Evolutionary conservation across 2,329 filamentous ascomycete genomes (phyloP).

Genomic region (Bipolaris sorokiniana): DNA sequence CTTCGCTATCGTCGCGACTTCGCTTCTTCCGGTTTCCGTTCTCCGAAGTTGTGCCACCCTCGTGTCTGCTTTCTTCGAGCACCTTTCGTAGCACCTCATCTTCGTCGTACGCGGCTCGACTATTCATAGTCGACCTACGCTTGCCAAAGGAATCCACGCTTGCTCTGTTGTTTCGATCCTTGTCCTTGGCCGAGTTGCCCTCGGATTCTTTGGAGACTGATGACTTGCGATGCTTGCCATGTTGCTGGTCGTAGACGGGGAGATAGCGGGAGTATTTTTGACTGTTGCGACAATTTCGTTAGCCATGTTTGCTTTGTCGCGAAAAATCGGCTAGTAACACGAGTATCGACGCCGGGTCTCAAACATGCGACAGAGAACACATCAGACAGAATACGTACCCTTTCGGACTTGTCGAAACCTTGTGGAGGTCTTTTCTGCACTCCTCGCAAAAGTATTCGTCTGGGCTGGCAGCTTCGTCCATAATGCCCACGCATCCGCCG

Average conservation of each 20-base stretch:
- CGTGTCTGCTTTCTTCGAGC: slow-evolving; percentile 93
- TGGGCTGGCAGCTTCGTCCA: slow-evolving; percentile 89
- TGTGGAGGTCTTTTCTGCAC: slow-evolving; percentile 90
- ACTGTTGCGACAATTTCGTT: slow-evolving; percentile 47
- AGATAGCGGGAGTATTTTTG: slow-evolving; percentile 69
- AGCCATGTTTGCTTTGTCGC: slow-evolving; percentile 1
- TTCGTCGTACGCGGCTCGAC: slow-evolving; percentile 93
- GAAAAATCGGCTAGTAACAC: neutral
- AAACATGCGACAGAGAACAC: slow-evolving; percentile 16
- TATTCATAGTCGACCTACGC: slow-evolving; percentile 96
- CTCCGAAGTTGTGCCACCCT: slow-evolving; percentile 65
- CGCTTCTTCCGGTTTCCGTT: slow-evolving; percentile 74
- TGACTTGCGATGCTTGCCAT: slow-evolving; percentile 63
- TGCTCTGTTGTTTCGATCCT: slow-evolving; percentile 61
- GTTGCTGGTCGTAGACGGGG: slow-evolving; percentile 61
- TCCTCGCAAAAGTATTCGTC: slow-evolving; percentile 98
- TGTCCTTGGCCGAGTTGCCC: slow-evolving; percentile 60
- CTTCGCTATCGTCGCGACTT: slow-evolving; percentile 88
- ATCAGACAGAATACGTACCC: slow-evolving; percentile 68
- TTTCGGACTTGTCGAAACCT: slow-evolving; percentile 77
- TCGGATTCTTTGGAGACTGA: slow-evolving; percentile 69
- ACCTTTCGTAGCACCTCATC: slow-evolving; percentile 86
- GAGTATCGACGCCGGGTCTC: neutral
- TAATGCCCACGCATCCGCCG: slow-evolving; percentile 95
- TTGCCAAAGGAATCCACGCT: slow-evolving; percentile 71